Evolutionary conservation across 106 monocot genomes (phyloP), one percentile per base, ranked within the genome.

Genomic region (Allium sativum): DNA sequence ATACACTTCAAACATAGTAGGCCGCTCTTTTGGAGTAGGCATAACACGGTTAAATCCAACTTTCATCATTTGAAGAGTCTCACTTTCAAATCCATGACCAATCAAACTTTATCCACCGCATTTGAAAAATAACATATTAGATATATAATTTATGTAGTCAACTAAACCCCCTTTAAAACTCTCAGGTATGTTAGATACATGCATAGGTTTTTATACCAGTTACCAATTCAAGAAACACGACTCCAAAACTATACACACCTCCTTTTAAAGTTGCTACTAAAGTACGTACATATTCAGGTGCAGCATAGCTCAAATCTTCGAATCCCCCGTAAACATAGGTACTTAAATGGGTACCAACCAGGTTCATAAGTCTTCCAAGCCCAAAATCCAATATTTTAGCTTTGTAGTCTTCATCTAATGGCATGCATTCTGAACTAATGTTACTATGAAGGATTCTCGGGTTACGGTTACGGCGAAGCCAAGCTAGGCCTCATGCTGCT

Each of bases 401-500:
- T 51, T 88, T 82, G 40, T 80, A 88, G 58, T 93, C 80, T 40
- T 88, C 79, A 69, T 93, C 93, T 9, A 93, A 21, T 20, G 88
- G 76, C 42, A 93, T 82, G 71, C 88, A 93, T 56, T 89, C 88
- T 0, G 93, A 93, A 60, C 93, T 93, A 58, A 93, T 80, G 66
- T 93, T 93, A 6, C 93, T 77, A 65, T 93, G 93, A 45, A 93
- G 84, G 40, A 93, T 85, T 9, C 93, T 79, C 11, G 93, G 93
- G 61, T 93, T 93, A 70, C 93, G 85, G 47, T 48, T 85, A 42
- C 88, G 93, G 58, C 88, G 93, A 71, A 93, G 93, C 88, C 93
- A 93, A 42, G 93, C 93, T 19, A 93, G 64, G 22, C 93, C 93
- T 65, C 55, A 77, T 41, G 93, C 88, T 19, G 85, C 76, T 2